Conservation (phyloP, 2,329 filamentous ascomycete species). For the Triangularia setosa region DNA sequence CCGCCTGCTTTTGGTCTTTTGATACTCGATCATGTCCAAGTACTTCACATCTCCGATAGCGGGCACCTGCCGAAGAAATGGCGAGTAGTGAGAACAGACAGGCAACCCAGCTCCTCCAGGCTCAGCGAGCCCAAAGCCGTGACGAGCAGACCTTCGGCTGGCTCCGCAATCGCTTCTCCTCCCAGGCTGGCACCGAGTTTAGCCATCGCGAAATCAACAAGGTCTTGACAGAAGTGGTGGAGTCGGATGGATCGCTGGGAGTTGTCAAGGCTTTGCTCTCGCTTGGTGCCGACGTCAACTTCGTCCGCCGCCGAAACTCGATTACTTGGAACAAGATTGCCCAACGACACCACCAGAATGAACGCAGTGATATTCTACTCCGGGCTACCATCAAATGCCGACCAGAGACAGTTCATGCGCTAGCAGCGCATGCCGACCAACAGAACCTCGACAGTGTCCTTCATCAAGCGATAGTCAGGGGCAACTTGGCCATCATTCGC, state of each 20-base stretch:
- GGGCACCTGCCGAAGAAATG: slow-evolving; percentile 16
- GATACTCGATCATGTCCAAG: neutral
- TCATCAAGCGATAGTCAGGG: slow-evolving; percentile 25
- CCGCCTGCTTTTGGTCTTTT: neutral
- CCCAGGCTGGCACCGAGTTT: slow-evolving; percentile 19
- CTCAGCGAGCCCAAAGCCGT: slow-evolving; percentile 16
- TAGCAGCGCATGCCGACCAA: slow-evolving; percentile 28
- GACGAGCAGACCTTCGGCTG: slow-evolving; percentile 20
- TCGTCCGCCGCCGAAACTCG: slow-evolving; percentile 20
- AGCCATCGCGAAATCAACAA: slow-evolving; percentile 27
- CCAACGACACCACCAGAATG: slow-evolving; percentile 18
- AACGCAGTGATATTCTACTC: slow-evolving; percentile 27
- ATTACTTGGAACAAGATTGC: slow-evolving; percentile 25
- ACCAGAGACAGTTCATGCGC: slow-evolving; percentile 23
- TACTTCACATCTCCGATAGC: neutral
- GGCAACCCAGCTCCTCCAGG: slow-evolving; percentile 23
- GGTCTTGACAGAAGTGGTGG: slow-evolving; percentile 25
- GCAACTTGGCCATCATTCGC: slow-evolving; percentile 23
- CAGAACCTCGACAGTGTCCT: slow-evolving; percentile 27
- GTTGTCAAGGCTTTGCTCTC: slow-evolving; percentile 26
- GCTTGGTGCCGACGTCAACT: slow-evolving; percentile 29
- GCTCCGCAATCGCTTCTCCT: slow-evolving; percentile 21
- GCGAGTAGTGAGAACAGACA: slow-evolving; percentile 20
- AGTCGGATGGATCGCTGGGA: slow-evolving; percentile 25
- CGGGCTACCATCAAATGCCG: slow-evolving; percentile 24